phyloP scores from a whole-genome alignment of 768 basidiomycete species.

The Mycena chlorophos region DNA sequence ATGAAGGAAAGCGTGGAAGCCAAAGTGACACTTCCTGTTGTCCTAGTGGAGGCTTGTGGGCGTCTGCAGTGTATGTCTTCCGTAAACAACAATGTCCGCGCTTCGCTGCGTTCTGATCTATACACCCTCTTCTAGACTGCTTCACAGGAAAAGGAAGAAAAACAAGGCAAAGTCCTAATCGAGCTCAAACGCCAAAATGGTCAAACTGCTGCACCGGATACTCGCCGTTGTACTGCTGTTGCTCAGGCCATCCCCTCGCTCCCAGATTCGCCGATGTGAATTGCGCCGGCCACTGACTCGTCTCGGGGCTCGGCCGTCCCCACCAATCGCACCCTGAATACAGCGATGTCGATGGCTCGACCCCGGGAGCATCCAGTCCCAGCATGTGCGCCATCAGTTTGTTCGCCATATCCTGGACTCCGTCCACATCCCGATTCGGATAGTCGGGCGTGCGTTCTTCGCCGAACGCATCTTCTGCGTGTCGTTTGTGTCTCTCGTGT shows the following conservation, averaged over 20 bases:
- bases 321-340: constrained; percentile 68
- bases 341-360: constrained; percentile 59
- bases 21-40: too few relatives aligned
- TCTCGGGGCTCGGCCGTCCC: constrained; percentile 44
- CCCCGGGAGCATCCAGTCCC: constrained; percentile 62
- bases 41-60: too few relatives aligned
- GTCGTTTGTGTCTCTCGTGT: constrained; percentile 54
- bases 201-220: constrained; percentile 15
- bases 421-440: constrained; percentile 37
- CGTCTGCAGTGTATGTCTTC: too few relatives aligned
- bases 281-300: constrained; percentile 20
- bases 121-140: background rate
- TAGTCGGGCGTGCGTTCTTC: constrained; percentile 50
- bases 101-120: constrained; percentile 11
- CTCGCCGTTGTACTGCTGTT: constrained; percentile 8
- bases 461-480: constrained; percentile 64
- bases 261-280: constrained; percentile 2
- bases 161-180: constrained; percentile 1
- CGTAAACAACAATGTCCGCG: too few relatives aligned
- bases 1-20: too few relatives aligned
- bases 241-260: constrained; percentile 9
- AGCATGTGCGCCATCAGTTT: constrained; percentile 75
- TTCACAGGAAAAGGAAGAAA: too few relatives aligned
- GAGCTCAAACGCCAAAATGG: constrained; percentile 14
- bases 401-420: constrained; percentile 63